phyloP scores from a whole-genome alignment of 1,139 yeast species.

The Zygotorulaspora mrakii region DNA sequence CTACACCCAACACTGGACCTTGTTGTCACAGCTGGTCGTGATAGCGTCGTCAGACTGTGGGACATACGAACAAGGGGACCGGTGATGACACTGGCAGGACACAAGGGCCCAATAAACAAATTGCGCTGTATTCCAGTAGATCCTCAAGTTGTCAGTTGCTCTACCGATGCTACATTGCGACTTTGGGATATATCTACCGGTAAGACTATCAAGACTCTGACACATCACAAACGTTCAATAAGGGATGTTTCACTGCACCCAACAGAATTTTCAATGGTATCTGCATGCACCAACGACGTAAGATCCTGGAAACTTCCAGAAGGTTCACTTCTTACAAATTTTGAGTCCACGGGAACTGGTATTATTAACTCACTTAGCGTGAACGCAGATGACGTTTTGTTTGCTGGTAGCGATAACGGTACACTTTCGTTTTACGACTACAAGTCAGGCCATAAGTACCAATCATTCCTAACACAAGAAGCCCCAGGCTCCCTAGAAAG shows the following conservation, averaged over 20 bases:
- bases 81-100: conserved; percentile 78
- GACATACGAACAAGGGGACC: conserved; percentile 80
- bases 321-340: conserved; percentile 63
- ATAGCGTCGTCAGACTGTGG: conserved; percentile 86
- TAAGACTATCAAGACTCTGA: conserved; percentile 54
- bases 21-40: conserved; percentile 88
- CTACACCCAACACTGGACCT: conserved; percentile 85
- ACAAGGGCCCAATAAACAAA: conserved; percentile 67
- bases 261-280: conserved; percentile 68
- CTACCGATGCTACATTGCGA: conserved; percentile 80
- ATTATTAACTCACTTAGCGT: conserved; percentile 68
- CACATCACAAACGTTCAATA: conserved; percentile 82
- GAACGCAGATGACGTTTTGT: conserved; percentile 65
- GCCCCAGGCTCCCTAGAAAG: conserved; percentile 68
- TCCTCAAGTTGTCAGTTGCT: conserved; percentile 81
- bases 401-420: conserved; percentile 86
- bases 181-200: conserved; percentile 82
- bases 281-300: conserved; percentile 75
- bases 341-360: conserved; percentile 45
- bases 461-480: conserved; percentile 49
- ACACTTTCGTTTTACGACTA: conserved; percentile 75
- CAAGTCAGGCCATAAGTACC: conserved; percentile 61
- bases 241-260: conserved; percentile 72
- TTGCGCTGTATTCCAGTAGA: conserved; percentile 66
- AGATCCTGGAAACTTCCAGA: conserved; percentile 82